These are phyloP conservation scores for Claviceps arundinis DNA, from an alignment of 2,329 filamentous ascomycete species.

Conservation along the genomic window DNA sequence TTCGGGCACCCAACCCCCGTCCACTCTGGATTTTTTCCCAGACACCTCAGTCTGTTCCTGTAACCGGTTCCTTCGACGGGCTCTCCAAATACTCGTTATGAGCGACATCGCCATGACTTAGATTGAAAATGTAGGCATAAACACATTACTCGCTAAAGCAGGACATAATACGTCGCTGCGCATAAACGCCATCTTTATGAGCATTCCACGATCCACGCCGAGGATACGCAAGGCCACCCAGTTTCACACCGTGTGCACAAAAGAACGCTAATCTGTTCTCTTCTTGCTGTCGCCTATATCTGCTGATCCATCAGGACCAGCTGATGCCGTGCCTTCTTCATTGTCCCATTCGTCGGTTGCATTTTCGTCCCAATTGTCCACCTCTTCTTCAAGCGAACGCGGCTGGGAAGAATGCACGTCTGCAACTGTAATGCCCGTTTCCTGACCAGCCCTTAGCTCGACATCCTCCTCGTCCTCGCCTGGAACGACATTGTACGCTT, in stretches of 20 bases:
- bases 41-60: too few species aligned
- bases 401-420: slow-evolving; percentile 14
- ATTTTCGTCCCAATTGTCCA: slow-evolving; percentile 93
- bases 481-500: slow-evolving; percentile 58
- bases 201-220: neutral
- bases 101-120: neutral
- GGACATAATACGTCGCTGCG: neutral
- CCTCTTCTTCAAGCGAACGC: slow-evolving; percentile 56
- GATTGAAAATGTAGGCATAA: neutral
- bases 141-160: neutral
- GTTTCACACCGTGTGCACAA: neutral
- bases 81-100: too few species aligned
- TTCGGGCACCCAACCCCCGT: too few species aligned
- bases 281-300: slow-evolving; percentile 21
- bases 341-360: slow-evolving; percentile 45
- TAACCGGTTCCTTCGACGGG: too few species aligned
- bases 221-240: neutral
- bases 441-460: slow-evolving; percentile 63
- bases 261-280: slow-evolving; percentile 16
- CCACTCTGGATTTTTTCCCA: too few species aligned
- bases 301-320: slow-evolving; percentile 9
- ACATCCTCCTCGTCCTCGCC: slow-evolving; percentile 53
- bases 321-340: slow-evolving; percentile 19
- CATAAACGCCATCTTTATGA: neutral
- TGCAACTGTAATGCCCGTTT: slow-evolving; percentile 45